A percentile compares a stretch with the other conserved stretches of the same genome.
Evolutionary conservation across 2,329 filamentous ascomycete genomes (phyloP).

Genomic region (Talaromyces pinophilus): DNA sequence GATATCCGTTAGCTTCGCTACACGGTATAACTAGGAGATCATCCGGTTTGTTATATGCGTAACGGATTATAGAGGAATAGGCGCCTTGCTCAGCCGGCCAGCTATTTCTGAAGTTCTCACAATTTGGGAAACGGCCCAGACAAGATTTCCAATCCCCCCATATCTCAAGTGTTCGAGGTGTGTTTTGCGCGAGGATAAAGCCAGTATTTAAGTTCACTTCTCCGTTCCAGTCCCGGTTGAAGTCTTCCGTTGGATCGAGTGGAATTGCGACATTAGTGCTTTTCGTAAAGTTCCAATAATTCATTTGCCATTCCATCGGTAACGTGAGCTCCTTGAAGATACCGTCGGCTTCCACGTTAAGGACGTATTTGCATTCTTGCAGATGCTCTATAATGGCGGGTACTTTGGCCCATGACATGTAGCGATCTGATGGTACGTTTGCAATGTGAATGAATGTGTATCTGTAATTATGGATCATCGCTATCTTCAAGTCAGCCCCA

Average conservation of each 20-base stretch:
- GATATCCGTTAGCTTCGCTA: conserved; percentile 14
- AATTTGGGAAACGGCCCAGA: conserved; percentile 11
- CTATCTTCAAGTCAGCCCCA: conserved; percentile 6
- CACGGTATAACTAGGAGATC: conserved; percentile 18
- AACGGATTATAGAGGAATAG: conserved; percentile 18
- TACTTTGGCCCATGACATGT: conserved; percentile 13
- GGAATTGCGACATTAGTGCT: conserved; percentile 15
- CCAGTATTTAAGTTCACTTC: conserved; percentile 12
- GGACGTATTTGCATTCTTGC: conserved; percentile 14
- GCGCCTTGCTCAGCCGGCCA: conserved; percentile 18
- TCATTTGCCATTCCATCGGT: conserved; percentile 18
- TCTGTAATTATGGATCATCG: conserved; percentile 15
- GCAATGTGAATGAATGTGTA: conserved; percentile 13
- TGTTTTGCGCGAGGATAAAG: conserved; percentile 16
- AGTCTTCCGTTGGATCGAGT: neutral
- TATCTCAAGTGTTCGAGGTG: conserved; percentile 14
- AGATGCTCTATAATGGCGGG: conserved; percentile 17
- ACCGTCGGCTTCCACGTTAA: conserved; percentile 9
- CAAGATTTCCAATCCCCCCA: conserved; percentile 15
- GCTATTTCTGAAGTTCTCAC: neutral
- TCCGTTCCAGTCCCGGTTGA: conserved; percentile 10
- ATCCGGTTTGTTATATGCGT: conserved; percentile 14
- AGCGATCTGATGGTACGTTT: conserved; percentile 14
- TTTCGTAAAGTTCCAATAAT: conserved; percentile 14
- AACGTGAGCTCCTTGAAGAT: conserved; percentile 16